phyloP scores from a whole-genome alignment of 306 rosid genomes.

The Hippophae gyantsensis region DNA sequence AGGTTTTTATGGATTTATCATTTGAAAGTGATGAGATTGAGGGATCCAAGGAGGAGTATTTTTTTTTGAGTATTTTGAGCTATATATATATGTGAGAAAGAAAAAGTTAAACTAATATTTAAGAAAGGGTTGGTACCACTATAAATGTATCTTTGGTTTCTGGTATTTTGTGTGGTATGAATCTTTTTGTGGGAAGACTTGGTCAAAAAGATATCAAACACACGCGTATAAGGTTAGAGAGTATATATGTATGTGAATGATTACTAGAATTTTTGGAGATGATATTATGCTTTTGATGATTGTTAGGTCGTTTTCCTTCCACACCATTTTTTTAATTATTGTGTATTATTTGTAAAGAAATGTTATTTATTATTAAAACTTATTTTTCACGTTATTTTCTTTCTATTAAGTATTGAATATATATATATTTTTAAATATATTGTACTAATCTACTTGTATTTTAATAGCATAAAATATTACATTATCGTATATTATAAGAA shows the following conservation, averaged over 20 bases:
- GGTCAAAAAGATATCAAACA: constrained; percentile 51
- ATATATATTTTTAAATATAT: too few species aligned
- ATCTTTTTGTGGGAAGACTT: constrained; percentile 19
- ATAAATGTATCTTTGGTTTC: constrained; percentile 1
- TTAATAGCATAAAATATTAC: too few species aligned
- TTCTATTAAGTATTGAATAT: too few species aligned
- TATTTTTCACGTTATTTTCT: too few species aligned
- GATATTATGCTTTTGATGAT: constrained; percentile 45
- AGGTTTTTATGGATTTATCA: constrained; percentile 44
- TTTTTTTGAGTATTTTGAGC: constrained; percentile 25
- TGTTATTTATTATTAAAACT: too few species aligned
- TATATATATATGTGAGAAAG: constrained; percentile 6
- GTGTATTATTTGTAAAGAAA: not conserved
- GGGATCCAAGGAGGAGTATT: constrained; percentile 55
- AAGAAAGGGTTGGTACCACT: constrained; percentile 37
- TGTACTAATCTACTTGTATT: too few species aligned
- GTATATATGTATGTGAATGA: constrained; percentile 1
- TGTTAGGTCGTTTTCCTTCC: constrained; percentile 53
- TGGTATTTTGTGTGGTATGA: constrained; percentile 11
- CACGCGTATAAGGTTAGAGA: constrained; percentile 35
- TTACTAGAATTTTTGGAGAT: constrained; percentile 13
- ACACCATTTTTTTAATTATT: constrained; percentile 13
- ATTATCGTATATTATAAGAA: too few species aligned
- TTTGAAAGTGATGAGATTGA: constrained; percentile 69
- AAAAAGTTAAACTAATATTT: constrained; percentile 1